Conservation (phyloP, 1,139 yeast genomes). For the Nadsonia starkeyi-henricii region DNA sequence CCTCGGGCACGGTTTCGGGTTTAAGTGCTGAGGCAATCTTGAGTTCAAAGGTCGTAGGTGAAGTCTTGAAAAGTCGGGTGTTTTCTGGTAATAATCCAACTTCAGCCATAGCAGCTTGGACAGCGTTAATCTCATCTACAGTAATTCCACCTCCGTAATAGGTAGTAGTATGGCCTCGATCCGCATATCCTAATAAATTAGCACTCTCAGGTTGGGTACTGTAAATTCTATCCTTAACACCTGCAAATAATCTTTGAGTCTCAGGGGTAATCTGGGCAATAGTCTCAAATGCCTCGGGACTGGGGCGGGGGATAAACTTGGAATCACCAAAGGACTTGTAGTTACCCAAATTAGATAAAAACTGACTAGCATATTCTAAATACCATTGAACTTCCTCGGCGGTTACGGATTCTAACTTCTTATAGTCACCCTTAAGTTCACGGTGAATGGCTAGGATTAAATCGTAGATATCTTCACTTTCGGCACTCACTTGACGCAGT, state of each 20-base stretch:
- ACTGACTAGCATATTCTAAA: constrained; percentile 69
- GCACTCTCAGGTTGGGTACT: constrained; percentile 32
- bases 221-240: constrained; percentile 37
- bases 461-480: constrained; percentile 62
- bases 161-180: constrained; percentile 57
- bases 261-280: constrained; percentile 30
- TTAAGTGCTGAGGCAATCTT: constrained; percentile 19
- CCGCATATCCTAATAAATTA: constrained; percentile 64
- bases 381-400: constrained; percentile 32
- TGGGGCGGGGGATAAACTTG: constrained; percentile 60
- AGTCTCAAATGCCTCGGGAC: constrained; percentile 33
- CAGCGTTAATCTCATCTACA: constrained; percentile 47
- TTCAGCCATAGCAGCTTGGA: constrained; percentile 48
- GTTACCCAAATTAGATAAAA: constrained; percentile 69
- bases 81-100: constrained; percentile 69
- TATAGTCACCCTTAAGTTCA: constrained; percentile 40
- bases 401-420: constrained; percentile 22
- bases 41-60: constrained; percentile 18
- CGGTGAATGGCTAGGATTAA: constrained; percentile 46
- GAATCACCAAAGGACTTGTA: constrained; percentile 83
- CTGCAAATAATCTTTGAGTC: constrained; percentile 29
- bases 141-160: constrained; percentile 50
- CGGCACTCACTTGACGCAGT: constrained; percentile 71
- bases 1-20: constrained; percentile 6
- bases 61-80: constrained; percentile 42